Evolutionary conservation across 1,284 basidiomycete genomes (phyloP), one percentile per base, ranked within the genome.

Genomic region (Ceratorhiza oryzae-sativae): DNA sequence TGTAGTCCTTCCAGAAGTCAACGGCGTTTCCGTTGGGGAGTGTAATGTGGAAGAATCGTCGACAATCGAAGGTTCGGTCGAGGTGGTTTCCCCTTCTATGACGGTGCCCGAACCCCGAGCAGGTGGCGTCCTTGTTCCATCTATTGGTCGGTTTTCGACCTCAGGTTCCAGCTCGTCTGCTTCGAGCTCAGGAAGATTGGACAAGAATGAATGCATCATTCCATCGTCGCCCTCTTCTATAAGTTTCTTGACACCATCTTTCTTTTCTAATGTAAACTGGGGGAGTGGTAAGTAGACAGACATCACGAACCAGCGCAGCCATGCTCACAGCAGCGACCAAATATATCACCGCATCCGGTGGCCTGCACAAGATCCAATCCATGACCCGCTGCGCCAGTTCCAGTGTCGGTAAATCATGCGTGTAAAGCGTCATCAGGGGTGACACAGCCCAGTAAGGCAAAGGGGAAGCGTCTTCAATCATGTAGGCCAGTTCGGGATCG

Each of bases 371-470:
- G 5, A 97, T 81, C 78, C 90, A 97, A 80, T 97, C 95, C 79
- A 97, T 94, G 55, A 95, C 86, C 73, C 94, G 88, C 79, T 95
- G 94, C 36, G 94, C 91, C 25, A 95, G 86, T 1, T 89, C 85
- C 25, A 96, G 84, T 0, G 90, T 92, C 9, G 94, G 92, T 71
- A 94, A 85, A 77, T 97, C 94, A 79, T 98, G 95, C 4, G 95
- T 90, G 80, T 97, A 93, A 34, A 97, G 84, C 0, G 95, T 97
- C 45, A 98, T 83, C 45, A 97, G 86, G 82, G 95, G 94, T 12
- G 94, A 93, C 8, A 98, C 85, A 0, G 94, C 93, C 78, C 92
- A 95, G 79, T 92, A 94, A 0, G 93, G 94, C 1, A 94, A 82
- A 0, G 90, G 88, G 27, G 6, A 6, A 6, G 36, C 36, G 91